These are phyloP conservation scores for Paralagenidium karlingii DNA, from an alignment of 352 stramenopile species.

Conservation along the genomic window DNA sequence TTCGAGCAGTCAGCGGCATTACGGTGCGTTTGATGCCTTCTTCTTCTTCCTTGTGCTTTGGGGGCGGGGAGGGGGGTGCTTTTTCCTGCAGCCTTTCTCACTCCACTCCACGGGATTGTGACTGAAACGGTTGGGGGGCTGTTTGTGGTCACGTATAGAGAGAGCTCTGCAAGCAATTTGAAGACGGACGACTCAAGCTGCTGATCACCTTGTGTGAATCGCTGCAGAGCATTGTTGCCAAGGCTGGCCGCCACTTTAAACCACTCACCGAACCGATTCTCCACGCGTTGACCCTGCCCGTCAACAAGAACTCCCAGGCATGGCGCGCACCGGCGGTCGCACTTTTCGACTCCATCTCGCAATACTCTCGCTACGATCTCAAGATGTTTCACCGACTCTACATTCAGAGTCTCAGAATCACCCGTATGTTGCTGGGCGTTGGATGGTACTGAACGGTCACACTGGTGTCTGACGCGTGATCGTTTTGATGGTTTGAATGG, in stretches of 20 bases:
- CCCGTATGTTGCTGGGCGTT: constrained; percentile 18
- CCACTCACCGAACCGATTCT: constrained; percentile 48
- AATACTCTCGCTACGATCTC: constrained; percentile 50
- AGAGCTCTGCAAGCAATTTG: constrained; percentile 25
- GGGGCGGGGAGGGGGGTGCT: not conserved
- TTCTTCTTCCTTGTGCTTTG: constrained; percentile 3
- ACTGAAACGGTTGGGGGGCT: no score
- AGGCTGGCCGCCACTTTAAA: constrained; percentile 24
- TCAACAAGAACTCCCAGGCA: constrained; percentile 35
- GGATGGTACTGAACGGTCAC: not conserved
- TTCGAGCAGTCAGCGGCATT: no score
- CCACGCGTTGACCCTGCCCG: constrained; percentile 24
- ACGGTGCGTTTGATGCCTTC: not conserved
- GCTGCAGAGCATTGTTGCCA: constrained; percentile 31
- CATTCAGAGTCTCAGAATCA: constrained; percentile 24
- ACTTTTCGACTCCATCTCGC: constrained; percentile 35
- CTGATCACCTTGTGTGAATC: constrained; percentile 32
- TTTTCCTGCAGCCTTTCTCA: not conserved
- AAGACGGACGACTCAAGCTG: constrained; percentile 29
- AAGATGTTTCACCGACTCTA: constrained; percentile 15
- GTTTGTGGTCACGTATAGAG: no score
- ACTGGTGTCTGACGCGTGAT: not conserved
- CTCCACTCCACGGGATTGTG: no score
- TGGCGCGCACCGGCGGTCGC: constrained; percentile 32
- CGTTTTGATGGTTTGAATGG: no score